Conservation (phyloP, 768 basidiomycete genomes). For the Boletus bicolor region DNA sequence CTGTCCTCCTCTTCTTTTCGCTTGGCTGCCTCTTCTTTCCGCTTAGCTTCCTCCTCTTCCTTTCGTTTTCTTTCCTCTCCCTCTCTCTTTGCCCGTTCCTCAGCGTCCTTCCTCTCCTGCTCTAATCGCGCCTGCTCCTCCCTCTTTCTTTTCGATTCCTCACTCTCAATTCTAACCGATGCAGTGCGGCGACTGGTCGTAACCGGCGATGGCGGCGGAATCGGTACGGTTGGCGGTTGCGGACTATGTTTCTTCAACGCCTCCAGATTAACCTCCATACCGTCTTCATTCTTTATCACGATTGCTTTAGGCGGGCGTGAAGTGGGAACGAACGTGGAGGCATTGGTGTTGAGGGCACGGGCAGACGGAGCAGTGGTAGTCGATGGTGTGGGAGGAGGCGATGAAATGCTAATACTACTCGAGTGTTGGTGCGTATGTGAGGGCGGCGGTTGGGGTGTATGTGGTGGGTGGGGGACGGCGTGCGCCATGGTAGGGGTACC, state of each 20-base stretch:
- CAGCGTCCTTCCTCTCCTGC: slow-evolving; percentile 37
- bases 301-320: slow-evolving; percentile 41
- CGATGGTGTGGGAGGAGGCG: slow-evolving; percentile 69
- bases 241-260: slow-evolving; percentile 48
- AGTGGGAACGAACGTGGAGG: slow-evolving; percentile 63
- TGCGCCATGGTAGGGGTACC: slow-evolving; percentile 69
- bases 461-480: slow-evolving; percentile 45
- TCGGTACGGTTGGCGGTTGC: slow-evolving; percentile 37
- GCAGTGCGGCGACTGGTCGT: slow-evolving; percentile 25
- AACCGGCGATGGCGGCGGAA: slow-evolving; percentile 37
- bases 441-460: slow-evolving; percentile 48
- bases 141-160: slow-evolving; percentile 50
- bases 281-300: slow-evolving; percentile 62
- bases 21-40: slow-evolving; percentile 40
- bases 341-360: slow-evolving; percentile 56
- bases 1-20: slow-evolving; percentile 44
- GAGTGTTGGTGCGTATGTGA: slow-evolving; percentile 42
- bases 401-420: slow-evolving; percentile 45
- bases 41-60: slow-evolving; percentile 44
- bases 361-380: slow-evolving; percentile 40
- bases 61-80: slow-evolving; percentile 36
- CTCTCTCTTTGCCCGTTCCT: slow-evolving; percentile 36
- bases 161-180: slow-evolving; percentile 62
- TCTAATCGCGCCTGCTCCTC: slow-evolving; percentile 43
- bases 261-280: slow-evolving; percentile 60